These are phyloP conservation scores for Verticillium dahliae DNA, from an alignment of 2,329 filamentous ascomycete genomes.

Conservation along the genomic window DNA sequence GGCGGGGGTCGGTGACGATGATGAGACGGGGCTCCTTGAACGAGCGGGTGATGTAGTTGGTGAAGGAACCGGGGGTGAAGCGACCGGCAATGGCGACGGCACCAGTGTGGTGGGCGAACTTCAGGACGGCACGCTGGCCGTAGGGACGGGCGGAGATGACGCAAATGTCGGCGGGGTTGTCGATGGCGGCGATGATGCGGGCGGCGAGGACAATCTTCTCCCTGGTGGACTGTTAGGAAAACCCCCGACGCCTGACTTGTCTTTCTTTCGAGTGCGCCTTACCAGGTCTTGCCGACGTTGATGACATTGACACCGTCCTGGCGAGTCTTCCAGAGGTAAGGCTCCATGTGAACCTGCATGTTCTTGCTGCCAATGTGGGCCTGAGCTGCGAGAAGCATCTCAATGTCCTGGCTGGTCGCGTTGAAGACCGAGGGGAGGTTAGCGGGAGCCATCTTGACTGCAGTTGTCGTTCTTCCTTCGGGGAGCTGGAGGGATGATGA, in stretches of 20 bases:
- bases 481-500: slow-evolving; percentile 19
- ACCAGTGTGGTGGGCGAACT: slow-evolving; percentile 98
- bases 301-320: slow-evolving; percentile 97
- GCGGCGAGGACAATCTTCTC: slow-evolving; percentile 99
- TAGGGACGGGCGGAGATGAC: slow-evolving; percentile 99
- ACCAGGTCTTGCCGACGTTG: slow-evolving; percentile 99
- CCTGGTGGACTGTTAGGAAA: slow-evolving; percentile 43
- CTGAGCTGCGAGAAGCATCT: slow-evolving; percentile 98
- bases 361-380: slow-evolving; percentile 98
- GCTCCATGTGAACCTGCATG: slow-evolving; percentile 98
- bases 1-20: slow-evolving; percentile 98
- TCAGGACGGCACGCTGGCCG: slow-evolving; percentile 98
- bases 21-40: slow-evolving; percentile 99
- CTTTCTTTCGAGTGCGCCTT: slow-evolving; percentile 30
- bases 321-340: slow-evolving; percentile 99
- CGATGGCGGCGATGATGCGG: slow-evolving; percentile 96
- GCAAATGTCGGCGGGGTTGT: slow-evolving; percentile 99
- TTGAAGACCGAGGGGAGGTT: slow-evolving; percentile 96
- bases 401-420: slow-evolving; percentile 96
- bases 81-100: slow-evolving; percentile 97
- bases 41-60: slow-evolving; percentile 99
- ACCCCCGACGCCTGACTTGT: slow-evolving; percentile 13
- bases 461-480: slow-evolving; percentile 27
- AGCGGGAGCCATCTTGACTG: slow-evolving; percentile 83
- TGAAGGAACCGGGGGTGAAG: slow-evolving; percentile 99